Evolutionary conservation across 148 eudicot genomes (phyloP).

Genomic region (Selenicereus undatus): DNA sequence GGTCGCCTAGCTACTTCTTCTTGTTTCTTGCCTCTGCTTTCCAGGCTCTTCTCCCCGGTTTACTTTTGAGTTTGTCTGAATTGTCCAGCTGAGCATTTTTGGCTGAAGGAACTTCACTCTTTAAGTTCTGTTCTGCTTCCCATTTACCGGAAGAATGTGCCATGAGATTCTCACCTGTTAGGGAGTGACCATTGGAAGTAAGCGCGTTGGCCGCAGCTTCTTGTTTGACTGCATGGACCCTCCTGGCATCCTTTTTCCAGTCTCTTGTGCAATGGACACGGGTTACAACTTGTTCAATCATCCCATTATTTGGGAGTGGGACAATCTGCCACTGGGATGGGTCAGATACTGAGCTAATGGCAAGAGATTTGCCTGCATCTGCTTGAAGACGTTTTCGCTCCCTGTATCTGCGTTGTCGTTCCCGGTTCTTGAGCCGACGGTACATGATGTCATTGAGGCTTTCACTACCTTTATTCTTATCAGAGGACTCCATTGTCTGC

Average conservation of each 20-base stretch:
- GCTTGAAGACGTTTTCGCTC: slow-evolving; percentile 72
- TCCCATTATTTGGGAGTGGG: slow-evolving; percentile 22
- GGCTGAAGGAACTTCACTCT: slow-evolving; percentile 19
- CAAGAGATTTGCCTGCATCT: slow-evolving; percentile 29
- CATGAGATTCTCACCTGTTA: slow-evolving; percentile 24
- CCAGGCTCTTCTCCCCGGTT: slow-evolving; percentile 65
- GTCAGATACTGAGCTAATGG: slow-evolving; percentile 12
- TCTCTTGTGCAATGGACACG: slow-evolving; percentile 56
- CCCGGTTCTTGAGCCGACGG: slow-evolving; percentile 77
- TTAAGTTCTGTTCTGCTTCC: slow-evolving; percentile 13
- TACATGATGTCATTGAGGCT: slow-evolving; percentile 49
- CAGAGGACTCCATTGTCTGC: slow-evolving; percentile 25
- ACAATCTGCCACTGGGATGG: slow-evolving; percentile 30
- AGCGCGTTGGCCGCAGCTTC: slow-evolving; percentile 24
- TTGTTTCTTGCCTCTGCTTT: slow-evolving; percentile 87
- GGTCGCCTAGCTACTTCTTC: slow-evolving; percentile 37
- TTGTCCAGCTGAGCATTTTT: slow-evolving; percentile 10
- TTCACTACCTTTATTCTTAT: slow-evolving; percentile 19
- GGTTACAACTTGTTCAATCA: slow-evolving; percentile 31
- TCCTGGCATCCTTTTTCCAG: slow-evolving; percentile 95
- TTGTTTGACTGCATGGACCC: slow-evolving; percentile 41
- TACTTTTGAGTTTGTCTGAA: slow-evolving; percentile 31
- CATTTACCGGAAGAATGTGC: slow-evolving; percentile 14
- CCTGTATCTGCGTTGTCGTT: slow-evolving; percentile 94
- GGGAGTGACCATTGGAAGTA: slow-evolving; percentile 17